Evolutionary conservation across 176 grass and related monocot genomes (phyloP).

Genomic region (Paspalum vaginatum): DNA sequence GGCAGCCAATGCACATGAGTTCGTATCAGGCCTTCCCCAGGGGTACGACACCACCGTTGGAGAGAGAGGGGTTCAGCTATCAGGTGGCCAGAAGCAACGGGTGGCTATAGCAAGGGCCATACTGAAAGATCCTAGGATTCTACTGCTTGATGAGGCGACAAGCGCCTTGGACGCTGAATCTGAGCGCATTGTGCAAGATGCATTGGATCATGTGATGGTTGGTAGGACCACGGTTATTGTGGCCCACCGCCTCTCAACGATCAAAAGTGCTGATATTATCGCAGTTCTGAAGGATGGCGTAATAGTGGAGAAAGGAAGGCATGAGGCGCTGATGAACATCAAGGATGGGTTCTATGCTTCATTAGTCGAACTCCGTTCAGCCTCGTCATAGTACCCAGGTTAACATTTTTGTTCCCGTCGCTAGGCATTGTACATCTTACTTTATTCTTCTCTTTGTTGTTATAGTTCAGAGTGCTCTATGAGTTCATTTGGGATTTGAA

Average conservation of each 20-base stretch:
- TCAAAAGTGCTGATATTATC: conserved; percentile 73
- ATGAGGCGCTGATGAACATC: conserved; percentile 64
- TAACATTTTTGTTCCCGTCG: conserved; percentile 10
- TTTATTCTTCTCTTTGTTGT: conserved; percentile 1
- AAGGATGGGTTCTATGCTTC: conserved; percentile 74
- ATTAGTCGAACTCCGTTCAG: conserved; percentile 61
- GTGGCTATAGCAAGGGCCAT: conserved; percentile 78
- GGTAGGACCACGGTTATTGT: conserved; percentile 74
- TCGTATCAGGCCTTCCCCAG: conserved; percentile 73
- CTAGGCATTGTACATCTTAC: conserved; percentile 3
- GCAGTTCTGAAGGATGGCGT: conserved; percentile 76
- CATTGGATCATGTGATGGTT: conserved; percentile 74
- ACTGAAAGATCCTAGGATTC: conserved; percentile 72
- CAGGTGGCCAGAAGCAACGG: conserved; percentile 82
- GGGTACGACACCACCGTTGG: conserved; percentile 80
- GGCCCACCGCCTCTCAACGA: conserved; percentile 72
- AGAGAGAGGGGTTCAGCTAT: conserved; percentile 72
- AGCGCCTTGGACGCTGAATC: conserved; percentile 83
- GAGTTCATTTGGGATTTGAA: conserved; percentile 30
- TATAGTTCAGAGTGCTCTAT: neutral
- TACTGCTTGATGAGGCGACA: conserved; percentile 81
- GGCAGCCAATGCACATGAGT: conserved; percentile 73
- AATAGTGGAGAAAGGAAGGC: conserved; percentile 74
- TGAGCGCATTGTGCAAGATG: conserved; percentile 76
- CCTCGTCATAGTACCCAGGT: conserved; percentile 15